Conservation (phyloP, 73 alveolate species). For the Tetrahymena thermophila region DNA sequence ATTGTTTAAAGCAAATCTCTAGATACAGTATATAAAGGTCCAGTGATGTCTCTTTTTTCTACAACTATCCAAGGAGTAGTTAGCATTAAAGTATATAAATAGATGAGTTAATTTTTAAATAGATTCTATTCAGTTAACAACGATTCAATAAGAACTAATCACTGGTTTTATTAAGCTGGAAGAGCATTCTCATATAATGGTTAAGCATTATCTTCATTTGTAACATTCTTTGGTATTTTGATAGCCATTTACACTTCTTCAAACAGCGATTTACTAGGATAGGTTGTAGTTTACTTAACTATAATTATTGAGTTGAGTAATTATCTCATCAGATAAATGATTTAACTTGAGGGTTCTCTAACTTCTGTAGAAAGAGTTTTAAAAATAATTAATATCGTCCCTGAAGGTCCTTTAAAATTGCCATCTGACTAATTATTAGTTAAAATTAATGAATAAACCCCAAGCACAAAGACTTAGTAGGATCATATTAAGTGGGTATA, state of each 20-base stretch:
- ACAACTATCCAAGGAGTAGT: slow-evolving; percentile 10
- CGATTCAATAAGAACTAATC: not conserved
- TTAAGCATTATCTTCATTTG: not conserved
- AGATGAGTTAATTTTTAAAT: not conserved
- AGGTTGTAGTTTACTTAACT: slow-evolving; percentile 1
- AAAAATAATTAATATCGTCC: not conserved
- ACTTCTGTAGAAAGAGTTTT: slow-evolving; percentile 31
- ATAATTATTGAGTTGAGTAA: not conserved
- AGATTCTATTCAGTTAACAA: not conserved
- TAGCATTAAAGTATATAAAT: not conserved
- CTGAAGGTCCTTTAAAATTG: slow-evolving; percentile 8
- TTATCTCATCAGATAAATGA: slow-evolving; percentile 4
- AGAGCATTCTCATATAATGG: slow-evolving; percentile 13
- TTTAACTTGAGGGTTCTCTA: not conserved
- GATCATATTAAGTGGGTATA: slow-evolving; percentile 31
- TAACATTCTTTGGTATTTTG: not conserved
- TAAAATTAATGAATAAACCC: slow-evolving; percentile 49
- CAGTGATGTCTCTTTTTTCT: slow-evolving; percentile 7
- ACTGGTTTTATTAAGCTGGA: not conserved
- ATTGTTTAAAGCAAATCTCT: not conserved
- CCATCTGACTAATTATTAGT: not conserved
- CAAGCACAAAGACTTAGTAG: slow-evolving; percentile 23
- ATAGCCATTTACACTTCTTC: not conserved
- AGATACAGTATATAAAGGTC: slow-evolving; percentile 12
- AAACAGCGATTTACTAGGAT: slow-evolving; percentile 11